Conservation (phyloP, 768 basidiomycete species). For the Pleurotus djamor region DNA sequence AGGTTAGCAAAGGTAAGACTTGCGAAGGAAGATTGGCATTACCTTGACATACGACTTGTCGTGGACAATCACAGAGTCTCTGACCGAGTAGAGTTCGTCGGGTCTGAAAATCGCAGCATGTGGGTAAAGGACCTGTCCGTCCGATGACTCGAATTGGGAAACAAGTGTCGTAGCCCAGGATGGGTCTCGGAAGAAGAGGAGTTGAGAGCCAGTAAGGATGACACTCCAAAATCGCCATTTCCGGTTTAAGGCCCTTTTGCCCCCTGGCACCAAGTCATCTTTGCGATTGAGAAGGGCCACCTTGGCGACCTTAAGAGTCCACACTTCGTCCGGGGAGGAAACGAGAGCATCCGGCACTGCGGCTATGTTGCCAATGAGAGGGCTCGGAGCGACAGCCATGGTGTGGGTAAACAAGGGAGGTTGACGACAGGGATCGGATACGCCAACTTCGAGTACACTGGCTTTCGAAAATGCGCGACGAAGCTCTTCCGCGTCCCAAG, state of each 20-base stretch:
- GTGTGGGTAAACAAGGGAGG: constrained; percentile 34
- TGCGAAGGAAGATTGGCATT: constrained; percentile 12
- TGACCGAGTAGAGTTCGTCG: constrained; percentile 82
- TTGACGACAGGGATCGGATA: constrained; percentile 34
- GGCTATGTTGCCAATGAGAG: constrained; percentile 22
- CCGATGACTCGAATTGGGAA: constrained; percentile 33
- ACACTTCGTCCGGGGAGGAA: constrained; percentile 26
- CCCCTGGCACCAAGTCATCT: constrained; percentile 73
- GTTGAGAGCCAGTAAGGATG: constrained; percentile 84
- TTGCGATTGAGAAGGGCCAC: constrained; percentile 80
- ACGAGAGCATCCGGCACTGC: constrained; percentile 17
- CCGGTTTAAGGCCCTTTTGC: constrained; percentile 69
- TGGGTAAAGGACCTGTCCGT: constrained; percentile 32
- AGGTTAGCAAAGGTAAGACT: constrained; percentile 1
- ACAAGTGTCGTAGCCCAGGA: constrained; percentile 49
- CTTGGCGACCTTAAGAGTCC: constrained; percentile 72
- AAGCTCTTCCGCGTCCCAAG: constrained; percentile 68
- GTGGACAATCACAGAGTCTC: constrained; percentile 75
- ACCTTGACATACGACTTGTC: constrained; percentile 82
- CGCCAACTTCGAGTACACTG: constrained; percentile 51
- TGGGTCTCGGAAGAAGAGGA: constrained; percentile 85
- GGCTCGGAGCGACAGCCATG: constrained; percentile 27
- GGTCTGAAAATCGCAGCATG: constrained; percentile 57
- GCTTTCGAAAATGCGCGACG: constrained; percentile 64
- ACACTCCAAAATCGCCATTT: constrained; percentile 92